These are phyloP conservation scores for Cicer cuneatum DNA, from an alignment of 306 rosid species.

Conservation along the genomic window DNA sequence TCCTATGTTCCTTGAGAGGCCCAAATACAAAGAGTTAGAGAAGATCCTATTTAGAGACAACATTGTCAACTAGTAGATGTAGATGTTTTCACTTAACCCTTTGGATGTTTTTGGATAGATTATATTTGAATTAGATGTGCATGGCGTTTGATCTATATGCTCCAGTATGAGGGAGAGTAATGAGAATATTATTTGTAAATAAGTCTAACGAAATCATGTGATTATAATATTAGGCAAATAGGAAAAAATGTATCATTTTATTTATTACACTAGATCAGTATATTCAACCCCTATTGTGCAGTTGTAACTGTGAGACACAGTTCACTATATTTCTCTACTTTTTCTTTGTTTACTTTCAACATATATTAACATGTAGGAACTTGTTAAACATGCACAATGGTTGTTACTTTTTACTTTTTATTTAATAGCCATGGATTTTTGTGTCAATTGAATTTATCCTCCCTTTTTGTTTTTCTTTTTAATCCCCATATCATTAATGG, in stretches of 20 bases:
- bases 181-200: not conserved
- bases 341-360: conserved; percentile 13
- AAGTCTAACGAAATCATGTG: conserved; percentile 12
- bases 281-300: not conserved
- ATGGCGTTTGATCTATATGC: not conserved
- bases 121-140: not conserved
- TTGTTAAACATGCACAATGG: not conserved
- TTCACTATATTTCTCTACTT: conserved; percentile 9
- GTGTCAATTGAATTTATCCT: conserved; percentile 22
- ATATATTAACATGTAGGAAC: conserved; percentile 1
- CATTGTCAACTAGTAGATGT: not conserved
- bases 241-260: not conserved
- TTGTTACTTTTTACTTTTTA: not conserved
- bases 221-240: conserved; percentile 2
- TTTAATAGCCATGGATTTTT: not conserved
- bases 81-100: conserved; percentile 31
- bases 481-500: not conserved
- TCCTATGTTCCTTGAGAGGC: conserved; percentile 13
- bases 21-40: conserved; percentile 2
- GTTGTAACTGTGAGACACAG: not conserved
- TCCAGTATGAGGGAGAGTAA: not conserved
- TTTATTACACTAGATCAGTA: conserved; percentile 15
- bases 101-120: conserved; percentile 23
- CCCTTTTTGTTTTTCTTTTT: not conserved
- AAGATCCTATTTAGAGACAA: conserved; percentile 18